phyloP scores from a whole-genome alignment of 208 protist species.

The Wallacemonas sp. region DNA sequence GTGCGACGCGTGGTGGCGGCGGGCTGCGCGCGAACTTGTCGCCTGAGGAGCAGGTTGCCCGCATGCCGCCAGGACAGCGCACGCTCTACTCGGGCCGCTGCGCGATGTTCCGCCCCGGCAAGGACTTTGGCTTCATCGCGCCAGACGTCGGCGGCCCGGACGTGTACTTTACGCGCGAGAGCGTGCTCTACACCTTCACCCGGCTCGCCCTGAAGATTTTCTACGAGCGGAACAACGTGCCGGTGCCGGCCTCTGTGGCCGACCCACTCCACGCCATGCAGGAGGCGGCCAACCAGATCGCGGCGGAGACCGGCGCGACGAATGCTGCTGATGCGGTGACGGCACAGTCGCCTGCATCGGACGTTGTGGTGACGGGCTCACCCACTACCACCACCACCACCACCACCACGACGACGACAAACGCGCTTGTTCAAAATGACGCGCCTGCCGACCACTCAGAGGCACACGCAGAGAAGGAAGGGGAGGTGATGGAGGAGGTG shows the following conservation, averaged over 20 bases:
- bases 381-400: neutral
- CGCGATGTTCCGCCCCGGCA: slow-evolving; percentile 62
- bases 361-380: too few species aligned
- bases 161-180: slow-evolving; percentile 77
- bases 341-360: too few species aligned
- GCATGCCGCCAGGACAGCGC: slow-evolving; percentile 65
- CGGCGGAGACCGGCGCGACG: neutral
- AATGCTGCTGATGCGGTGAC: neutral
- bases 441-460: too few species aligned
- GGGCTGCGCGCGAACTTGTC: slow-evolving; percentile 24
- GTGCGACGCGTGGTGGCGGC: too few species aligned
- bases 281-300: neutral
- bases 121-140: slow-evolving; percentile 79
- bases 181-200: slow-evolving; percentile 64
- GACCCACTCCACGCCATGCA: slow-evolving; percentile 9
- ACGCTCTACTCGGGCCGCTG: slow-evolving; percentile 52
- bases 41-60: slow-evolving; percentile 64
- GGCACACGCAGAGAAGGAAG: too few species aligned
- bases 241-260: slow-evolving; percentile 26
- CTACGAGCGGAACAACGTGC: slow-evolving; percentile 26
- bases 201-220: slow-evolving; percentile 52
- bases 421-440: too few species aligned
- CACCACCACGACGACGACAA: too few species aligned
- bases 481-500: too few species aligned
- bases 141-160: slow-evolving; percentile 76